Base-by-base conservation (phyloP, 805 yeast genomes). In the Candida schatavii region DNA sequence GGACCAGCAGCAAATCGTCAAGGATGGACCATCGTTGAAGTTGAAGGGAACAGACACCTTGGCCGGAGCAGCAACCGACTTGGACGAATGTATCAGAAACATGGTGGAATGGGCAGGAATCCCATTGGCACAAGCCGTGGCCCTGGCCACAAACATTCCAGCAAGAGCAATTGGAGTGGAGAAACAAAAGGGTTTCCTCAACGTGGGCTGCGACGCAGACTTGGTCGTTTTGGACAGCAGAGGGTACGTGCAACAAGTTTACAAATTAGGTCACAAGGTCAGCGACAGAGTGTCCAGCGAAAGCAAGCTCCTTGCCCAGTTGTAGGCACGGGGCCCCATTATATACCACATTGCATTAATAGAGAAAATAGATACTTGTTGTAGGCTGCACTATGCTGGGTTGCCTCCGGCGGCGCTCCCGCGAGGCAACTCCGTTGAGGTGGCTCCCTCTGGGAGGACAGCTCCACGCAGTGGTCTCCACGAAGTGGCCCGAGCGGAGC, bases 51-150 rank as follows among this genome's bases (percentile, higher is more conserved):
- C 82, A 7, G 66, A 70, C 40, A 79, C 81, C 6, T 72, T 78
- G 57, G 84, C 84, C 7, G 84, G 84, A 21, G 73, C 80, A 15
- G 81, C 81, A n/a, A 75, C 82, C 6, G 70, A 75, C 23, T 66
- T 78, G 39, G 72, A 77, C 20, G 67, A 67, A 40, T 74, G 81
- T 52, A 57, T 78, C 25, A 62, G 75, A 45, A 77, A 78, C 56
- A 62, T 77, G 40, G 64, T 70, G 54, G 46, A 59, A 34, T 78
- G 84, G 84, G 63, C 76, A 3, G 59, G 62, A 19, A 59, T 77
- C 20, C 48, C 74, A 3, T 61, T 78, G 43, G 73, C 77, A 7
- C 66, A 73, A 51, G 83, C 81, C n/a, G 64, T 78, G n/a, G 64
- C 72, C 48, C 68, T 80, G 3, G 79, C 71, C 34, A 78, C 83